Base-by-base conservation (phyloP, 2,329 filamentous ascomycete species). In the Aureobasidium melanogenum region DNA sequence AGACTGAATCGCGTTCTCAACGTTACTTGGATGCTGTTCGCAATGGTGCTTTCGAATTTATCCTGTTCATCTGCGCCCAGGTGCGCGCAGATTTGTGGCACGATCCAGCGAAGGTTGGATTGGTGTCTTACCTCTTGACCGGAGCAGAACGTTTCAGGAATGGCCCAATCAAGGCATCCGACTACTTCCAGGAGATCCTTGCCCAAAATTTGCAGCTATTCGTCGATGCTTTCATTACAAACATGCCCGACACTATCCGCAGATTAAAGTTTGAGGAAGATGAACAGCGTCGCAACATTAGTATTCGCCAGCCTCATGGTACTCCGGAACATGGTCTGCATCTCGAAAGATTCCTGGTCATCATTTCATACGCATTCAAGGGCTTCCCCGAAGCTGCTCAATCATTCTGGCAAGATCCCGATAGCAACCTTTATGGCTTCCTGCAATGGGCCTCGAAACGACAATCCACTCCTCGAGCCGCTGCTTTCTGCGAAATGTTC, bases 371-470 rank as follows among this genome's bases (percentile, higher is more conserved):
- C 70, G 84, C 91, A 5, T 99, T 93, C 69, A 90, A 97, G 69
- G 85, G 88, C 32, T 87, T 91, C 38, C 84, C 88, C 17, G 90
- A 96, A 56, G 88, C 91, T 28, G 90, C 92, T 10, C 85, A 89
- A 69, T 88, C 87, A 48, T 97, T 97, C 67, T 99, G 94, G 94
- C 83, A 84, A 34, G 92, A 97, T 70, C 86, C 88, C 1, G 94
- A 99, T 68, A 91, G 91, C 70, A 96, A 97, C 67, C 79, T 99
- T 34, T 89, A 92, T 64, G 94, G 94, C 0, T 99, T 99, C 71
- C 82, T 99, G 71, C 89, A 96, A 65, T 99, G 94, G 94, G 89
- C 92, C n/a, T 96, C 94, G 3, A 88, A 91, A 67, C 83, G 94
- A 68, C 91, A 96, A 63, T 96, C 95, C 0, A 97, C 95, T 0